Percentiles rank a stretch among this genome's conserved stretches.
These are phyloP conservation scores for Sporisorium exsertum DNA, from an alignment of 1,284 basidiomycete species.

Conservation along the genomic window DNA sequence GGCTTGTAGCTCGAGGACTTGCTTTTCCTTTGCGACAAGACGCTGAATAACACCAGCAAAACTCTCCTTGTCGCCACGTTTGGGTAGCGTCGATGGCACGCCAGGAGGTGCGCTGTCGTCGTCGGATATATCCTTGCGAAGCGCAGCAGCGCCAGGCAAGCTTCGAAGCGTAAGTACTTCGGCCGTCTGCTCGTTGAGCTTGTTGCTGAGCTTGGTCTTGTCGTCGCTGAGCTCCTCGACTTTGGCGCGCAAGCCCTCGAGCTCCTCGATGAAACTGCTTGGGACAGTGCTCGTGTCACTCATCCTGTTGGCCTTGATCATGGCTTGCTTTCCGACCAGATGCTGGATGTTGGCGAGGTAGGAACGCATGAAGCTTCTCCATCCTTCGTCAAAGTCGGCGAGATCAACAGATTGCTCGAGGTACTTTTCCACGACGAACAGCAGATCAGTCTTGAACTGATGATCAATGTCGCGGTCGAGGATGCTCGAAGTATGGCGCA, in stretches of 20 bases:
- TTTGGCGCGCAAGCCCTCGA: constrained; percentile 75
- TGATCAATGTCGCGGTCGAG: constrained; percentile 76
- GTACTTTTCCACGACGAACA: constrained; percentile 78
- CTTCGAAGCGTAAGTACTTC: constrained; percentile 78
- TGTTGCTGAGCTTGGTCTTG: constrained; percentile 74
- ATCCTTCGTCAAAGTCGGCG: constrained; percentile 78
- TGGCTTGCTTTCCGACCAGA: constrained; percentile 77
- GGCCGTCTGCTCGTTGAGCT: constrained; percentile 75
- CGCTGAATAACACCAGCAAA: constrained; percentile 84
- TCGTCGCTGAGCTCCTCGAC: constrained; percentile 77
- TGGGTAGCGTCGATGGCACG: constrained; percentile 33
- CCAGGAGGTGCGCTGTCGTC: constrained; percentile 11
- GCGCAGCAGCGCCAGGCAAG: constrained; percentile 67
- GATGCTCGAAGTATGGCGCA: constrained; percentile 74
- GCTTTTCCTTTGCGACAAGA: constrained; percentile 84
- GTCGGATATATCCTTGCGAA: constrained; percentile 25
- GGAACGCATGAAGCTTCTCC: constrained; percentile 76
- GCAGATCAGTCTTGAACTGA: constrained; percentile 76
- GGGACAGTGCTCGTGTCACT: constrained; percentile 72
- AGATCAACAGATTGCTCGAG: constrained; percentile 75
- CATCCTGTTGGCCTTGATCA: constrained; percentile 72
- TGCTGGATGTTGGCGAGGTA: constrained; percentile 77
- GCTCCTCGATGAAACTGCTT: constrained; percentile 75
- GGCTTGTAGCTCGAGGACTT: constrained; percentile 79
- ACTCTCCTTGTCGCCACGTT: constrained; percentile 70